A percentile compares a stretch with the other conserved stretches of the same genome.
phyloP scores from a whole-genome alignment of 1,139 yeast genomes.

The Suhomyces yuchorum region DNA sequence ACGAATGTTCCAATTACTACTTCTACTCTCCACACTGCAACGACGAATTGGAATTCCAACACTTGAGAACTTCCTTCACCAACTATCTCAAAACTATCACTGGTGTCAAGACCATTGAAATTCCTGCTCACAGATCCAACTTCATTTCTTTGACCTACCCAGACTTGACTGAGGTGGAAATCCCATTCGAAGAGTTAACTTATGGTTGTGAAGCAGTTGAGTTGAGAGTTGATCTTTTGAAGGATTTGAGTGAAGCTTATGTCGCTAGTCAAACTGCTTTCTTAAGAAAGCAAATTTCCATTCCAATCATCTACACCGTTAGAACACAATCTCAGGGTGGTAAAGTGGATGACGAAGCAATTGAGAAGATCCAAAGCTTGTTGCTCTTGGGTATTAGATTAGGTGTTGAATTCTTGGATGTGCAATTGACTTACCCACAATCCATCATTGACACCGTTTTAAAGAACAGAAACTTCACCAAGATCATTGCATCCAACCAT shows the following conservation, averaged over 20 bases:
- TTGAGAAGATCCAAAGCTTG: conserved; percentile 51
- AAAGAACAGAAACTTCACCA: conserved; percentile 55
- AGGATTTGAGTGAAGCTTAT: conserved; percentile 49
- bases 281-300: conserved; percentile 58
- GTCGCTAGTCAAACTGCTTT: conserved; percentile 76
- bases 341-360: conserved; percentile 54
- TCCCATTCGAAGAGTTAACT: conserved; percentile 53
- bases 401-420: conserved; percentile 58
- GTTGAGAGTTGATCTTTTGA: conserved; percentile 73
- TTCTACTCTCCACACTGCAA: conserved; percentile 78
- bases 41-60: conserved; percentile 54
- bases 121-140: conserved; percentile 62
- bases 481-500: conserved; percentile 80
- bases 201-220: conserved; percentile 83
- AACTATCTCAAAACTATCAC: conserved; percentile 63
- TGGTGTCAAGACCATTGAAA: conserved; percentile 47
- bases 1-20: conserved; percentile 74
- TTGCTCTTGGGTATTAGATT: conserved; percentile 66
- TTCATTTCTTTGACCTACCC: conserved; percentile 73
- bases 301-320: conserved; percentile 82
- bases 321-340: conserved; percentile 86
- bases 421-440: conserved; percentile 50
- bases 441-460: conserved; percentile 33
- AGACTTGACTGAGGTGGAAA: conserved; percentile 50
- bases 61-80: conserved; percentile 60